These are phyloP conservation scores for Metrosideros polymorpha DNA, from an alignment of 441 rosid genomes.

Conservation along the genomic window DNA sequence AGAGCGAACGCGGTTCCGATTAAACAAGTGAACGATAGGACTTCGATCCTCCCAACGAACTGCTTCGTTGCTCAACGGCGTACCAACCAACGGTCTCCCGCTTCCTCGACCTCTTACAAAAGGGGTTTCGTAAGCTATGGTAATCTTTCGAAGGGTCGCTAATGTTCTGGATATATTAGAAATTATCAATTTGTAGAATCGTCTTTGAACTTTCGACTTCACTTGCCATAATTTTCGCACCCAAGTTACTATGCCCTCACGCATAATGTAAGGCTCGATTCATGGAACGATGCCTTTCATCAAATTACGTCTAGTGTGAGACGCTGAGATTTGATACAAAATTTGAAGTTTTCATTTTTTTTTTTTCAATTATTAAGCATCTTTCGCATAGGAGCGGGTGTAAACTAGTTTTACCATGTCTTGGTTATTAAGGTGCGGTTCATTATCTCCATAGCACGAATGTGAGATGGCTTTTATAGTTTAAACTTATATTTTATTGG, in stretches of 20 bases:
- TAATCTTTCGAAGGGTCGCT: not conserved
- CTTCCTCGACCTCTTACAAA: not conserved
- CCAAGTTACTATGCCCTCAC: accelerated
- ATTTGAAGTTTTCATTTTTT: accelerated
- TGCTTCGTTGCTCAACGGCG: not conserved
- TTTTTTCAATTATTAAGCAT: not conserved
- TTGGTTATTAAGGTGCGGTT: too few relatives aligned
- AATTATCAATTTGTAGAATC: not conserved
- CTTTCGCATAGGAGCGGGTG: accelerated
- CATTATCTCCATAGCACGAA: too few relatives aligned
- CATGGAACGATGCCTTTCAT: not conserved
- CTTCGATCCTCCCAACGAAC: not conserved
- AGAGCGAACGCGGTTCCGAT: not conserved
- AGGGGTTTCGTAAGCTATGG: not conserved
- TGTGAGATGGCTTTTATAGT: too few relatives aligned
- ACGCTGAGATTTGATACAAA: not conserved
- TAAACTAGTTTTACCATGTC: not conserved
- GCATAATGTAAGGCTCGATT: not conserved
- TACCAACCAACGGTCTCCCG: not conserved
- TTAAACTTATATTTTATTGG: too few relatives aligned
- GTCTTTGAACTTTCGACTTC: not conserved
- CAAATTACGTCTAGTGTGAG: not conserved
- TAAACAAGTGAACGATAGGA: not conserved
- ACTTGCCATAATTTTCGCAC: not conserved
- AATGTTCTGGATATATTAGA: not conserved